Evolutionary conservation across 1,139 yeast genomes (phyloP), one percentile per base, ranked within the genome.

Genomic region (Candida anutae): DNA sequence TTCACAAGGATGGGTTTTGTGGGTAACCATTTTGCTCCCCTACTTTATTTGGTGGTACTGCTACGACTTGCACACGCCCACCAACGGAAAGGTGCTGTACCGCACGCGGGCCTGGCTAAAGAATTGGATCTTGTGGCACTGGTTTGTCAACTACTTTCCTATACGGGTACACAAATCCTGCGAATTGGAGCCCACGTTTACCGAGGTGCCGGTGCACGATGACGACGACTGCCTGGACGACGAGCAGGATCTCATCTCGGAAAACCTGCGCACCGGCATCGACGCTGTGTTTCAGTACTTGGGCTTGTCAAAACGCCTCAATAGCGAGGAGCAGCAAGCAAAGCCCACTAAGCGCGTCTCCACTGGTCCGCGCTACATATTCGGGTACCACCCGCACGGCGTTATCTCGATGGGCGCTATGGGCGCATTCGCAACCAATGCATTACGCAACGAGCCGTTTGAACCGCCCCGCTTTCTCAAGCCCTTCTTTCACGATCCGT

Each of bases 331-430:
- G 3, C 34, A 32, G 16, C 32, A 37, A 12, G 38, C 45, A 21
- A 39, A 48, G 17, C 37, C 43, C 13, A 15, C 31, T 14, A 55
- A 50, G 23, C 53, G 50, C 21, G 57, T 64, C 2, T 47, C 60
- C n/a, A 62, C 74, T 1, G 93, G 90, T 0, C 87, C 93, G 1
- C 64, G 81, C 25, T 90, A 90, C 50, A 75, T 90, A 2, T 88
- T 90, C 54, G 95, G 96, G 0, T 82, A 85, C 48, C 97, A 88
- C 53, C 98, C 99, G 0, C 98, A 90, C 50, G 98, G 99, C 0
- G 88, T 90, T 8, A 87, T 88, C 16, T 85, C 95, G 1, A 69
- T 88, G 72, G 96, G 97, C 1, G 93, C 81, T 0, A 76, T 90
- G 52, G 95, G 95, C 4, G 78, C 78, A 0, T 66, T 90, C 44